phyloP scores from a whole-genome alignment of 202 grass and related monocot species.

The Cymbopogon flexuosus region DNA sequence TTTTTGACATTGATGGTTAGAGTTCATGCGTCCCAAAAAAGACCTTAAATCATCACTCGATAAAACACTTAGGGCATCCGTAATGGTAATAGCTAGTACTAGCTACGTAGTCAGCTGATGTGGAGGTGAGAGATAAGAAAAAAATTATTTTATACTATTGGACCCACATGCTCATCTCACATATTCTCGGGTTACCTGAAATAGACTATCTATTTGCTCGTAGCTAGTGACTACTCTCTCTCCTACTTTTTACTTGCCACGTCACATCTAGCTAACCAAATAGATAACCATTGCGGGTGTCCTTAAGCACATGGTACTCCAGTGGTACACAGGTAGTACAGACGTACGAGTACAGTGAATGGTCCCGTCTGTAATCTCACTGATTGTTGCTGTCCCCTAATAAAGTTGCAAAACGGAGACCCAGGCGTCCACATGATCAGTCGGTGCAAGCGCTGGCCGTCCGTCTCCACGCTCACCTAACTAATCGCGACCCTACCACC shows the following conservation, averaged over 20 bases:
- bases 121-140: too few relatives aligned
- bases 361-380: slow-evolving; percentile 12
- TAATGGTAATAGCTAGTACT: too few relatives aligned
- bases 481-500: slow-evolving; percentile 33
- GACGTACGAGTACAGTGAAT: background rate
- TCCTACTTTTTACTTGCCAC: too few relatives aligned
- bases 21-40: background rate
- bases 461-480: slow-evolving; percentile 16
- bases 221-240: too few relatives aligned
- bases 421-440: slow-evolving; percentile 22
- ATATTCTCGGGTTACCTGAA: too few relatives aligned
- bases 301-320: background rate
- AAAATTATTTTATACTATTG: too few relatives aligned
- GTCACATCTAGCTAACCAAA: too few relatives aligned
- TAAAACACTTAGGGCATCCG: background rate
- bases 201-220: too few relatives aligned
- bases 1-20: too few relatives aligned
- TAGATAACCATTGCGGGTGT: too few relatives aligned
- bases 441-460: background rate
- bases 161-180: too few relatives aligned
- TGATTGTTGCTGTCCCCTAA: slow-evolving; percentile 7
- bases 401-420: slow-evolving; percentile 17
- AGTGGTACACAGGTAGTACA: background rate
- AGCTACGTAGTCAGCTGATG: too few relatives aligned
- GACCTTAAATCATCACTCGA: background rate